Base-by-base conservation (phyloP, 441 rosid species). In the Populus hybrid region DNA sequence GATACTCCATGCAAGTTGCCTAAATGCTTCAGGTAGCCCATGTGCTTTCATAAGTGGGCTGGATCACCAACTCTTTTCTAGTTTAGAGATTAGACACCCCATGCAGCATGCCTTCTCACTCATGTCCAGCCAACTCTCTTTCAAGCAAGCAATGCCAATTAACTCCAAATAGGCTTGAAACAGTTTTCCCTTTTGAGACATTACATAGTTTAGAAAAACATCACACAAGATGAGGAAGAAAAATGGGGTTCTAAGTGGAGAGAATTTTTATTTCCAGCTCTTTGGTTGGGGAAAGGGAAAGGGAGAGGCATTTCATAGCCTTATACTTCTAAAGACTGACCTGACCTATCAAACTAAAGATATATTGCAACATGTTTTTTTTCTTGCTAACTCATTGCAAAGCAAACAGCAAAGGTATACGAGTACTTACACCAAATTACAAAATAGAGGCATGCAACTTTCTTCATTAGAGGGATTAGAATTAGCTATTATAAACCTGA, bases 121-220 rank as follows among this genome's bases (percentile, higher is more conserved):
- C 75, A 59, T 69, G 66, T 67, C 46, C 74, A 38, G 67, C 75
- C 53, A 64, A 74, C 14, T 53, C 72, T 66, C 46, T 71, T 21
- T 21, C 75, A 18, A 9, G 10, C 11, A 14, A 12, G 30, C 32
- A 64, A 73, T 53, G 69, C 26, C 35, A 46, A 19, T 46, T 46
- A 19, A 57, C 24, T 14, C 36, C 57, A 50, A 19, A 19, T 50
- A 5, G 18, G 66, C 65, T 34, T 50, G 40, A 71, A 66, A 66
- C 11, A 42, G 32, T 61, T 34, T 53, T n/a, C 70, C 5, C 3
- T 1, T 65, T 24, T 21, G 36, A n/a, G 36, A 16, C 4, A 7
- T 7, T 72, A 30, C 32, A 30, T 30, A 30, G 32, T 53, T 18
- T 8, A 11, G 16, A 67, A 8, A 35, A 76, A 67, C 64, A 26